These are phyloP conservation scores for Cutaneotrichosporon dermatis DNA, from an alignment of 1,284 basidiomycete species.

Conservation along the genomic window DNA sequence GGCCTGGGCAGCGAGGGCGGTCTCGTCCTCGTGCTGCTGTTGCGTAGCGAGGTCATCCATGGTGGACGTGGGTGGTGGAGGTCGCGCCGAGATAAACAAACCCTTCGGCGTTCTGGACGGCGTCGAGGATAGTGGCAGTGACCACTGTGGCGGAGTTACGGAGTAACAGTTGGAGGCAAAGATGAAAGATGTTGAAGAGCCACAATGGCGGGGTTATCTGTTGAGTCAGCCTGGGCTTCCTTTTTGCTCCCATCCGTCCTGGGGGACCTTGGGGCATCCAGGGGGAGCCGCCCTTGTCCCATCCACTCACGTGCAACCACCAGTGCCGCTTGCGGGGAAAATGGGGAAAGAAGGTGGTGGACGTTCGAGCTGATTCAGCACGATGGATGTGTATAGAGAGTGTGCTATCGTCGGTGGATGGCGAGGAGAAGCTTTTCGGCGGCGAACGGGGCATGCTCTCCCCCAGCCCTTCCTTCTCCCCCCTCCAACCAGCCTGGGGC, in stretches of 20 bases:
- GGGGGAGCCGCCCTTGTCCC: too few species aligned
- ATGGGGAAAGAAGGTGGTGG: neutral
- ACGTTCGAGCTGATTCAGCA: too few species aligned
- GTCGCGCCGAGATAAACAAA: constrained; percentile 1
- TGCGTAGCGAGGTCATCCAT: constrained; percentile 18
- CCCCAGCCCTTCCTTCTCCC: neutral
- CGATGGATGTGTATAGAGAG: neutral
- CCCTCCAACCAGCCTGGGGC: neutral
- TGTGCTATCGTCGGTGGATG: neutral
- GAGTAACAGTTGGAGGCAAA: neutral
- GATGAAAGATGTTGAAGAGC: neutral
- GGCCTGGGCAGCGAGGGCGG: constrained; percentile 38
- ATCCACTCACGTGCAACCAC: too few species aligned
- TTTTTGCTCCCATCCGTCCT: too few species aligned
- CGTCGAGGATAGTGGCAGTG: neutral
- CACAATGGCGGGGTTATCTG: neutral
- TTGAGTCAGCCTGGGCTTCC: too few species aligned
- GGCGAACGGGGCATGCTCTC: neutral
- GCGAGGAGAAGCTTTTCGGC: neutral
- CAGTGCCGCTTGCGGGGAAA: neutral
- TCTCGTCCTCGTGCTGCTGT: constrained; percentile 35
- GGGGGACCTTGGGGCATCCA: too few species aligned
- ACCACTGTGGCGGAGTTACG: neutral
- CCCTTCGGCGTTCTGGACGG: neutral
- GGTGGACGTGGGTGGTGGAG: constrained; percentile 4